Percentiles rank a stretch among this genome's conserved stretches.
Evolutionary conservation across 805 yeast species (phyloP).

Genomic region (Trichomonascus vanleenenianus): DNA sequence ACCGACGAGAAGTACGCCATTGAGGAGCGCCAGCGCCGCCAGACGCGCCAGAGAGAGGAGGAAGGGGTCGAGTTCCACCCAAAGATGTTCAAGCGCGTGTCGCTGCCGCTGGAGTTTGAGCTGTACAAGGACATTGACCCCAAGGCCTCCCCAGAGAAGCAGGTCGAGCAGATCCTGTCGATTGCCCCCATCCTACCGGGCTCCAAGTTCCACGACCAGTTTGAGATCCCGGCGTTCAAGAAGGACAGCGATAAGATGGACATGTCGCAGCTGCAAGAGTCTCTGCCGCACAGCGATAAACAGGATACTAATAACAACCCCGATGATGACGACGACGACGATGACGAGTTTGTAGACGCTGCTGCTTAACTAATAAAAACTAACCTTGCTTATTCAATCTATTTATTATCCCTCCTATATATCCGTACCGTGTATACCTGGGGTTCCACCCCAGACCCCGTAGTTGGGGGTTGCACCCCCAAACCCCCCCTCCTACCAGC

Average conservation of each 20-base stretch:
- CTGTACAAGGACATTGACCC: conserved; percentile 56
- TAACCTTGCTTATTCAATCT: conserved; percentile 1
- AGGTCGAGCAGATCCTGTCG: conserved; percentile 49
- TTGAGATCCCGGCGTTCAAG: conserved; percentile 59
- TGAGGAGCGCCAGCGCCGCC: conserved; percentile 76
- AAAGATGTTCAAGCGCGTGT: conserved; percentile 51
- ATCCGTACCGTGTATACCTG: no score
- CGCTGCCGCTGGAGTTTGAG: conserved; percentile 48
- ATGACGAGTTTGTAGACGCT: conserved; percentile 23
- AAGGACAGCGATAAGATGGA: conserved; percentile 30
- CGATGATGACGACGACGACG: conserved; percentile 11
- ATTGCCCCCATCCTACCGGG: conserved; percentile 81
- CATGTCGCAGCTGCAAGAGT: conserved; percentile 11
- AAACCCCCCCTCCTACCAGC: no score
- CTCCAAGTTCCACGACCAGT: conserved; percentile 55
- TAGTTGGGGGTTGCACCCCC: no score
- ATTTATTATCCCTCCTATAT: conserved; percentile 1
- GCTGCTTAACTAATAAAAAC: conserved; percentile 10
- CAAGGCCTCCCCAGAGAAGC: conserved; percentile 39
- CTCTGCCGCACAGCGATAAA: conserved; percentile 11
- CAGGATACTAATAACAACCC: background rate
- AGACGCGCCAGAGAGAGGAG: conserved; percentile 65
- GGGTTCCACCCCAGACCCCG: no score
- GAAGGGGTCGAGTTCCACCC: conserved; percentile 79
- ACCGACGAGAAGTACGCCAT: conserved; percentile 83